Base-by-base conservation (phyloP, 805 yeast genomes). In the Candida loeiensis region DNA sequence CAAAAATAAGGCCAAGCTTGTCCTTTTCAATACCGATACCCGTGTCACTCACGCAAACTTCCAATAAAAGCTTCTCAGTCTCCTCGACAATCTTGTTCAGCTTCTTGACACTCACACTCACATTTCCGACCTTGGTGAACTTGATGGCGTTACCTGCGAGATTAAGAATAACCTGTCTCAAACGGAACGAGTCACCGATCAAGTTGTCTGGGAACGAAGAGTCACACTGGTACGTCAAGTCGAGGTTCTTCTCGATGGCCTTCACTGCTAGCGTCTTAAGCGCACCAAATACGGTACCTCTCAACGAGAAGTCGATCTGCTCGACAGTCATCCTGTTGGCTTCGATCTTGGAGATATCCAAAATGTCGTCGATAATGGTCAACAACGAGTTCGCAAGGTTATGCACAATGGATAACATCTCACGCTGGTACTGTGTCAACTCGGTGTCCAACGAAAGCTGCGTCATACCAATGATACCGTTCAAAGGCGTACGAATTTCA, bases 241-340 rank as follows among this genome's bases (percentile, higher is more conserved):
- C 91, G 44, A 87, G 66, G 39, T 87, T 87, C 55, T 85, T 85
- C 53, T 87, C 95, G 51, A 85, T 86, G 2, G 95, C 91, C 61
- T 87, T 87, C 13, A 87, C 95, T 3, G 95, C 93, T 47, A 87
- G 66, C 1, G 96, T 87, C 62, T 87, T 87, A 58, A 87, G 72
- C 0, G 95, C 95, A 26, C 95, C 95, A 57, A 87, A 87, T 2
- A 86, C 90, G 0, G 95, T 87, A 3, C 91, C 90, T 55, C 96
- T 73, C 34, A 87, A 68, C 11, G 91, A 82, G 56, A 87, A 87
- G 46, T 89, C 95, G 45, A 86, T 87, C 56, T 85, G 85, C 56
- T 87, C 96, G 40, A 87, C 87, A 0, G 95, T 87, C 95, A 87
- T 88, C 61, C 95, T 73, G 61, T 87, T 87, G 20, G 95, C 95